These are phyloP conservation scores for Chlamydomonas sp. DNA, from an alignment of 139 green algal genomes.

Conservation along the genomic window DNA sequence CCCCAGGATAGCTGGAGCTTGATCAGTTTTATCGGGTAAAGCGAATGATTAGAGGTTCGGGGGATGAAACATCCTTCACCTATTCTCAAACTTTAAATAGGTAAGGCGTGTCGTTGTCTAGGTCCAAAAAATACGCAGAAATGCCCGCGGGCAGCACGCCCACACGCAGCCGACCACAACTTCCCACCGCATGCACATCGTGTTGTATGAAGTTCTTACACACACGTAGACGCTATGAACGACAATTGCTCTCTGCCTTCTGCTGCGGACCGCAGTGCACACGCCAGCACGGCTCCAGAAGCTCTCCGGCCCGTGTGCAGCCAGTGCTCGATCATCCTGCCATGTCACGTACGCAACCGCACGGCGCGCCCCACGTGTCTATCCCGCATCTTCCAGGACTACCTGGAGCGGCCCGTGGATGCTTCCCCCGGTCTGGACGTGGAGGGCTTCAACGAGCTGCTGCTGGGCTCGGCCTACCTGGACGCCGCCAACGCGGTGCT, in stretches of 20 bases:
- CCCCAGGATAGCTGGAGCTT: constrained; percentile 88
- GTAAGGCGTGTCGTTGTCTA: constrained; percentile 85
- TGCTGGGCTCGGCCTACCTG: constrained; percentile 51
- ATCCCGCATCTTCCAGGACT: constrained; percentile 28
- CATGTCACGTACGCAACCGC: too few relatives aligned
- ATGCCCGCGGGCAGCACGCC: too few relatives aligned
- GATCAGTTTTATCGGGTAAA: constrained; percentile 92
- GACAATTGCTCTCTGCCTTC: too few relatives aligned
- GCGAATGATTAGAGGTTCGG: constrained; percentile 93
- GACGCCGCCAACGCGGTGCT: constrained; percentile 45
- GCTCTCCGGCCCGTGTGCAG: too few relatives aligned
- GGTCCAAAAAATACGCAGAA: too few relatives aligned
- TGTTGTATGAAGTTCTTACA: too few relatives aligned
- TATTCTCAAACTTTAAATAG: constrained; percentile 98
- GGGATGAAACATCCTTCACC: constrained; percentile 88
- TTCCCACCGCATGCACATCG: too few relatives aligned
- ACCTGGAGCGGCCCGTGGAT: constrained; percentile 57
- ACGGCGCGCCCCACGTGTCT: not conserved
- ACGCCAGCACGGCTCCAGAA: too few relatives aligned
- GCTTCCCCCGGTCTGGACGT: constrained; percentile 25
- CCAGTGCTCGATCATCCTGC: too few relatives aligned
- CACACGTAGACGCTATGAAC: too few relatives aligned
- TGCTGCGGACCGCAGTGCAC: too few relatives aligned
- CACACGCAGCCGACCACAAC: too few relatives aligned
- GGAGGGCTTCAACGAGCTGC: constrained; percentile 61